Base-by-base conservation (phyloP, 371 early-diverging fungal genomes). In the Mortierella sp. region DNA sequence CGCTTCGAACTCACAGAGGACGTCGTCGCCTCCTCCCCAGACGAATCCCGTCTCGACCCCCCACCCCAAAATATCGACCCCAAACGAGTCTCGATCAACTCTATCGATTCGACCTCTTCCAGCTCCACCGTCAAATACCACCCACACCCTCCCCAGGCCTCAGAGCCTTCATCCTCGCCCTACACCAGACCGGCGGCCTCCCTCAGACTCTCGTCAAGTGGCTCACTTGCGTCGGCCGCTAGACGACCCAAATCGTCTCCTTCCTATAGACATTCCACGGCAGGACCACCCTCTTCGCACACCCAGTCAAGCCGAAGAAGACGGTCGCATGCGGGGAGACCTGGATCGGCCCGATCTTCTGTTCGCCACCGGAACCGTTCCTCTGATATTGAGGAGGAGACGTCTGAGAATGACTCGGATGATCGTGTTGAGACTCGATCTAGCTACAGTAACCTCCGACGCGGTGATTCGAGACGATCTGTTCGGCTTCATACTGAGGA, bases 331-430 rank as follows among this genome's bases (percentile, higher is more conserved):
- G 48, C 58, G 4, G 64, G 71, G 29, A 61, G 77, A 41, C 71
- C 82, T 37, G 82, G 52, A 9, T 82, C 82, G 7, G 71, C 71
- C 29, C 77, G 77, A 40, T 82, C 82, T 14, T 82, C 82, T 45
- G 70, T 82, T 39, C 77, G 75, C 9, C 77, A 48, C 8, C 61
- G 78, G 13, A 81, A 67, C 68, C 81, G 73, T 16, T 80, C 80
- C 8, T 80, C 81, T 1, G 82, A 77, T 50, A 74, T 77, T 39
- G 82, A 82, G 43, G 82, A 82, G 16, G 84, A 79, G 40, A 68
- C 64, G 37, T 52, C 64, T 2, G 43, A 75, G 9, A 74, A 68
- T 7, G 76, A 79, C n/a, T 74, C 71, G 45, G 82, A 77, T 26
- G 75, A 71, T 10, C 53, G 66, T 41, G 52, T 58, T 24, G 70